These are phyloP conservation scores for Neckera pumila DNA, from an alignment of 225 moss, liverwort and hornwort species.

Conservation along the genomic window DNA sequence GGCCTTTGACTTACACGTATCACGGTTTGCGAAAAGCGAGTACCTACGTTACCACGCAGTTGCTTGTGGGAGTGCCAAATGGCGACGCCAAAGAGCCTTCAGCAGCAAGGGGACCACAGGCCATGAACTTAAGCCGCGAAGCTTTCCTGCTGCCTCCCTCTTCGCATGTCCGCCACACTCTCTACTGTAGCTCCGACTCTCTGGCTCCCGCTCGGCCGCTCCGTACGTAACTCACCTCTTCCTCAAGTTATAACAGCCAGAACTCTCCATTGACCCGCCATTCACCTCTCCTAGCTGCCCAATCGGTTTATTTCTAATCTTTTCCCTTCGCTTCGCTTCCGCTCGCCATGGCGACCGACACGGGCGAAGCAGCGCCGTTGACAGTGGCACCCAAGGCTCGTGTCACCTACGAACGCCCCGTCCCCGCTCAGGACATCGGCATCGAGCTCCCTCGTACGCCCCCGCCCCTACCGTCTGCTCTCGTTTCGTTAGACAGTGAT, in stretches of 20 bases:
- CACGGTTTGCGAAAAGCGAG: not conserved
- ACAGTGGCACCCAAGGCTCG: constrained; percentile 29
- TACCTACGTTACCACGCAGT: too few species aligned
- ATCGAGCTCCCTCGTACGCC: constrained; percentile 21
- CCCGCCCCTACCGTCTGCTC: not conserved
- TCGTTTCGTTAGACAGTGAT: not conserved
- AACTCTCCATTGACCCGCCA: not conserved
- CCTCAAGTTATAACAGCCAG: not conserved
- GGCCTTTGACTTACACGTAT: not conserved
- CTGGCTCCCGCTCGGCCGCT: not conserved
- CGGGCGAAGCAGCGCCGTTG: not conserved
- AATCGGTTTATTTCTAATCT: too few species aligned
- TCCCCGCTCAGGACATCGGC: constrained; percentile 5
- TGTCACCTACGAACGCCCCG: constrained; percentile 15
- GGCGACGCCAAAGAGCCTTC: not conserved
- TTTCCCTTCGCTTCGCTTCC: not conserved
- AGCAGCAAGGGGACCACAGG: not conserved
- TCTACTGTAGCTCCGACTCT: too few species aligned
- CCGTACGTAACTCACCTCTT: too few species aligned
- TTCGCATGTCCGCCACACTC: not conserved
- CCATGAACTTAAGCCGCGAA: not conserved
- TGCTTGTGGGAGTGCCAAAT: not conserved
- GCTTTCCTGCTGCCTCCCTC: not conserved
- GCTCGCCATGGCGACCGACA: not conserved
- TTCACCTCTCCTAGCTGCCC: not conserved